Percentiles rank a stretch among this genome's conserved stretches.
These are phyloP conservation scores for Ogataea dorogensis DNA, from an alignment of 805 yeast species.

Conservation along the genomic window DNA sequence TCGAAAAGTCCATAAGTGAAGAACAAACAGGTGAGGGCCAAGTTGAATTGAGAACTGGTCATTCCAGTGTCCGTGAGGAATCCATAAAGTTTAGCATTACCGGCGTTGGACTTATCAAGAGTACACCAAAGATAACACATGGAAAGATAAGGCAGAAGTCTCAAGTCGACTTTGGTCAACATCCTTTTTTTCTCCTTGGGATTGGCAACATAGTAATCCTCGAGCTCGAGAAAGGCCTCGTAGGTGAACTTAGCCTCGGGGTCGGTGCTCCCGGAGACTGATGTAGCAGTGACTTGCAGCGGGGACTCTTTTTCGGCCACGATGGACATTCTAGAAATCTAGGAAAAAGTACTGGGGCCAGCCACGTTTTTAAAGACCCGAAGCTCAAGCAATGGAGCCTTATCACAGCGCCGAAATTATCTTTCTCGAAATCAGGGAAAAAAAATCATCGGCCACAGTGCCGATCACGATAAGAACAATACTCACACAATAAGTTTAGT, in stretches of 20 bases:
- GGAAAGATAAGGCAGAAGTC: slow-evolving; percentile 29
- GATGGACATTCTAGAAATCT: slow-evolving; percentile 2
- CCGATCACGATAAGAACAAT: slow-evolving; percentile 2
- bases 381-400: not conserved
- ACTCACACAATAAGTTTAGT: not conserved
- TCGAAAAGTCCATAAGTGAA: slow-evolving; percentile 43
- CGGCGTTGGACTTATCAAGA: slow-evolving; percentile 37
- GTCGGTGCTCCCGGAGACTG: slow-evolving; percentile 6
- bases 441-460: not conserved
- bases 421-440: not conserved
- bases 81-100: slow-evolving; percentile 35
- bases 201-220: slow-evolving; percentile 19
- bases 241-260: slow-evolving; percentile 11
- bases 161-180: slow-evolving; percentile 27
- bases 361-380: not conserved
- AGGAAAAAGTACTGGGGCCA: not conserved
- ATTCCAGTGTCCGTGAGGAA: slow-evolving; percentile 28
- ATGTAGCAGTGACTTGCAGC: slow-evolving; percentile 6
- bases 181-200: slow-evolving; percentile 22
- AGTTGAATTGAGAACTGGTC: slow-evolving; percentile 40
- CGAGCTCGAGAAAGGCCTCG: slow-evolving; percentile 15
- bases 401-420: slow-evolving; percentile 2
- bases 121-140: slow-evolving; percentile 30
- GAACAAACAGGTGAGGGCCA: slow-evolving; percentile 41
- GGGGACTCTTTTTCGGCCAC: slow-evolving; percentile 9